A percentile compares a stretch with the other conserved stretches of the same genome.
Evolutionary conservation across 352 stramenopile genomes (phyloP).

Genomic region (Globisporangium splendens): DNA sequence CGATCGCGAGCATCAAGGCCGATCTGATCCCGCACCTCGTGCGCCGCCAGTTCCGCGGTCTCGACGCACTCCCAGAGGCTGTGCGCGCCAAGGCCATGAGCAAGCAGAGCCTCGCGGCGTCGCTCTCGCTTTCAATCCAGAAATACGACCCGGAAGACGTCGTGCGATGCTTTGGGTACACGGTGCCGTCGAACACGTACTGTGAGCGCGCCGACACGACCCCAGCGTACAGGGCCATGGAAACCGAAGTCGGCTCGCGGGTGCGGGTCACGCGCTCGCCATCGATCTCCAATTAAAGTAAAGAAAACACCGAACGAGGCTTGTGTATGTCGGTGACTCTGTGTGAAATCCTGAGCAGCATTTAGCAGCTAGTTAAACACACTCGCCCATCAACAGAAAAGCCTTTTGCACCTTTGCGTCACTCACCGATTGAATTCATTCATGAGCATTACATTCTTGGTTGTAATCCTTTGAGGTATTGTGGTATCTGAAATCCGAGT

Average conservation of each 20-base stretch:
- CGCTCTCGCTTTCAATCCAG: slow-evolving; percentile 53
- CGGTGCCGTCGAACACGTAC: slow-evolving; percentile 69
- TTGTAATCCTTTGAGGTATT: too few species aligned
- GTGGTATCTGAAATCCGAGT: too few species aligned
- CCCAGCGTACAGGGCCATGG: slow-evolving; percentile 68
- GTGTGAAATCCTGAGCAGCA: neutral
- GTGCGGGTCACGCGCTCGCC: slow-evolving; percentile 57
- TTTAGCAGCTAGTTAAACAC: neutral
- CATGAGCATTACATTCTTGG: too few species aligned
- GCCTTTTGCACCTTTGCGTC: too few species aligned
- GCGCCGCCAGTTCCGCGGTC: slow-evolving; percentile 71
- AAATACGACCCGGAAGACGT: slow-evolving; percentile 59
- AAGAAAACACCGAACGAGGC: too few species aligned
- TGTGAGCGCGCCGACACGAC: slow-evolving; percentile 79
- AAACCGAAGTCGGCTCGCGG: slow-evolving; percentile 64
- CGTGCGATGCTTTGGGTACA: slow-evolving; percentile 72
- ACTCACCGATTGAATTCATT: too few species aligned
- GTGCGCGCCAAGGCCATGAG: slow-evolving; percentile 54
- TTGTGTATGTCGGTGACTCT: too few species aligned
- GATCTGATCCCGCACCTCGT: slow-evolving; percentile 78
- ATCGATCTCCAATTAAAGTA: slow-evolving; percentile 43
- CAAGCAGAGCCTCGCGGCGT: slow-evolving; percentile 55
- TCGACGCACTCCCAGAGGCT: slow-evolving; percentile 43
- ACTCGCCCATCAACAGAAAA: too few species aligned
- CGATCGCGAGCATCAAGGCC: slow-evolving; percentile 82